phyloP scores from a whole-genome alignment of 1,284 basidiomycete genomes.

The Cryptococcus sp. region DNA sequence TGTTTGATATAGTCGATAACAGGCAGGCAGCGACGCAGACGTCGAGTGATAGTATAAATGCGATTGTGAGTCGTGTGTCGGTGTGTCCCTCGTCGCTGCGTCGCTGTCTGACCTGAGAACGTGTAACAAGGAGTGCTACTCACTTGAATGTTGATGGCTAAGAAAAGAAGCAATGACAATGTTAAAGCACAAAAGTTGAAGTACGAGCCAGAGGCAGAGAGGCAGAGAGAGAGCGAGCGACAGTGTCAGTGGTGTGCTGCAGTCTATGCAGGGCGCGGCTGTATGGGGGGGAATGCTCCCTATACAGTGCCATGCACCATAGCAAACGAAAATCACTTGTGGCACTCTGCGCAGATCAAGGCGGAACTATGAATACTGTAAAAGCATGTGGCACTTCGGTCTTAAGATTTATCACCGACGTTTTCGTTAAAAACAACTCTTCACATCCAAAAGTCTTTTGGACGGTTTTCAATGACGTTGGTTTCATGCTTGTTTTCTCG shows the following conservation, averaged over 20 bases:
- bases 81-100: not conserved
- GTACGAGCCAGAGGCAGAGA: not conserved
- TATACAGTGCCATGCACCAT: too few relatives aligned
- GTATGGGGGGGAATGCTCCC: not conserved
- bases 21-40: too few relatives aligned
- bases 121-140: constrained; percentile 8
- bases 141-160: constrained; percentile 21
- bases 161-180: constrained; percentile 6
- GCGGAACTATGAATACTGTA: too few relatives aligned
- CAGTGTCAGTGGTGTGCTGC: constrained; percentile 3
- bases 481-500: too few relatives aligned
- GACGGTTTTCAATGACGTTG: too few relatives aligned
- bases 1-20: constrained; percentile 2
- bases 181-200: constrained; percentile 4
- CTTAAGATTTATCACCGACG: not conserved
- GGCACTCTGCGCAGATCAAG: too few relatives aligned
- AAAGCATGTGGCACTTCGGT: constrained; percentile 6
- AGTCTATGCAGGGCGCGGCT: not conserved
- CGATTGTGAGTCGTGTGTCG: not conserved
- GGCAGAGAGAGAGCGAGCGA: not conserved
- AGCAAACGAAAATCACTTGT: too few relatives aligned
- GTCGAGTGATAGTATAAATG: not conserved
- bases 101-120: constrained; percentile 6
- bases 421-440: too few relatives aligned
- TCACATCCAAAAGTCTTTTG: too few relatives aligned